Conservation (phyloP, 768 basidiomycete genomes). For the Phlebiopsis flavidoalba region DNA sequence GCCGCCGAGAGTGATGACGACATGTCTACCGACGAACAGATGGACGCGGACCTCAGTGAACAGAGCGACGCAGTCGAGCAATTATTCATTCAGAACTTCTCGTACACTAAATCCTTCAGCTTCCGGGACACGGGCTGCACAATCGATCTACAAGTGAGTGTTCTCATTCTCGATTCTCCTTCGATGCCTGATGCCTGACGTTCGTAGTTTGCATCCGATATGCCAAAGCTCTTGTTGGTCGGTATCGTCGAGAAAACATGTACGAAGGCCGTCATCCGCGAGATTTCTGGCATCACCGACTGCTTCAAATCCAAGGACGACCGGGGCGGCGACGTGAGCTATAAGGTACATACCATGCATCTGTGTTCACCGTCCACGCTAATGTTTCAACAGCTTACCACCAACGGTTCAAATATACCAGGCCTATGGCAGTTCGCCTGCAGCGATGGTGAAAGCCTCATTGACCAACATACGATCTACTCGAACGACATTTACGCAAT, state of each 20-base stretch:
- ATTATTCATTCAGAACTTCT: slow-evolving; percentile 52
- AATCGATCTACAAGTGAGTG: slow-evolving; percentile 78
- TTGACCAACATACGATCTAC: slow-evolving; percentile 78
- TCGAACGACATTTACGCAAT: slow-evolving; percentile 96
- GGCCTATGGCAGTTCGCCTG: slow-evolving; percentile 79
- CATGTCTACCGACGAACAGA: slow-evolving; percentile 23
- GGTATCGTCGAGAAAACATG: slow-evolving; percentile 90
- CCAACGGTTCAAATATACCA: slow-evolving; percentile 91
- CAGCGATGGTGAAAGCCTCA: slow-evolving; percentile 37
- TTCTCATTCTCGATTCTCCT: neutral
- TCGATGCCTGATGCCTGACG: neutral
- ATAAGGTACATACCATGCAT: slow-evolving; percentile 36
- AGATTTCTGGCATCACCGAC: slow-evolving; percentile 83
- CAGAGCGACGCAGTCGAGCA: slow-evolving; percentile 41
- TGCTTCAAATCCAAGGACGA: slow-evolving; percentile 76
- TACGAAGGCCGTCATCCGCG: slow-evolving; percentile 77
- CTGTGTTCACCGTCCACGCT: neutral
- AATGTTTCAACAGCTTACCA: slow-evolving; percentile 49
- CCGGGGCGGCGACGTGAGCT: slow-evolving; percentile 39
- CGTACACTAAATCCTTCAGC: slow-evolving; percentile 65
- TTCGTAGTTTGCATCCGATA: slow-evolving; percentile 73
- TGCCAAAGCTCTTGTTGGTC: slow-evolving; percentile 91
- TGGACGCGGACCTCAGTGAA: slow-evolving; percentile 29
- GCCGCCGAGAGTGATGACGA: slow-evolving; percentile 31
- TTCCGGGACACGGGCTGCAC: slow-evolving; percentile 65